phyloP scores from a whole-genome alignment of 2,329 filamentous ascomycete species.

The Curvularia verruculosa region DNA sequence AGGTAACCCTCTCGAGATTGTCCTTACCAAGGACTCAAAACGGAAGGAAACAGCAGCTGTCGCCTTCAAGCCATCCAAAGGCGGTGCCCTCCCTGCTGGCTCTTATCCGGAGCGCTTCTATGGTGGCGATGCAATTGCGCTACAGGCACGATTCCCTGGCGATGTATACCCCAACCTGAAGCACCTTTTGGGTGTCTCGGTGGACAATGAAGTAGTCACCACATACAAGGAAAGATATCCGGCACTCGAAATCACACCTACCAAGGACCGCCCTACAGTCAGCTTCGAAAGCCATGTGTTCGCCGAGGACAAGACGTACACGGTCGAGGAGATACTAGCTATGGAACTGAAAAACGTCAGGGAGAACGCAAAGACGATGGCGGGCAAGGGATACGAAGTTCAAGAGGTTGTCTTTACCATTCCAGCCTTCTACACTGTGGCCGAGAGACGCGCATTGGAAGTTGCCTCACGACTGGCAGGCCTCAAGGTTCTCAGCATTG shows the following conservation, averaged over 20 bases:
- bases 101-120: slow-evolving; percentile 87
- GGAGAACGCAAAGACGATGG: slow-evolving; percentile 83
- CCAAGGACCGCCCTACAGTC: slow-evolving; percentile 67
- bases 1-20: slow-evolving; percentile 95
- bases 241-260: slow-evolving; percentile 70
- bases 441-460: slow-evolving; percentile 86
- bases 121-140: slow-evolving; percentile 86
- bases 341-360: slow-evolving; percentile 95
- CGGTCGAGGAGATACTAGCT: slow-evolving; percentile 90
- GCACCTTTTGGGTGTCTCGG: slow-evolving; percentile 76
- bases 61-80: slow-evolving; percentile 85
- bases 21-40: slow-evolving; percentile 96
- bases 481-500: slow-evolving; percentile 79
- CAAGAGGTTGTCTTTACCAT: slow-evolving; percentile 87
- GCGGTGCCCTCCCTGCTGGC: slow-evolving; percentile 61
- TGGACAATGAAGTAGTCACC: slow-evolving; percentile 63
- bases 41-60: slow-evolving; percentile 92
- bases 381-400: slow-evolving; percentile 74
- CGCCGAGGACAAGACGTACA: slow-evolving; percentile 65
- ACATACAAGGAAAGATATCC: slow-evolving; percentile 80
- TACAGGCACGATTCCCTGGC: slow-evolving; percentile 84
- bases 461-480: slow-evolving; percentile 87
- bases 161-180: slow-evolving; percentile 97
- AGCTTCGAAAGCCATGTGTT: slow-evolving; percentile 81
- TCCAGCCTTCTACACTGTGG: slow-evolving; percentile 85